Percentiles rank a stretch among this genome's conserved stretches.
phyloP scores from a whole-genome alignment of 371 early-diverging fungal species.

The Saksenaea vasiformis region DNA sequence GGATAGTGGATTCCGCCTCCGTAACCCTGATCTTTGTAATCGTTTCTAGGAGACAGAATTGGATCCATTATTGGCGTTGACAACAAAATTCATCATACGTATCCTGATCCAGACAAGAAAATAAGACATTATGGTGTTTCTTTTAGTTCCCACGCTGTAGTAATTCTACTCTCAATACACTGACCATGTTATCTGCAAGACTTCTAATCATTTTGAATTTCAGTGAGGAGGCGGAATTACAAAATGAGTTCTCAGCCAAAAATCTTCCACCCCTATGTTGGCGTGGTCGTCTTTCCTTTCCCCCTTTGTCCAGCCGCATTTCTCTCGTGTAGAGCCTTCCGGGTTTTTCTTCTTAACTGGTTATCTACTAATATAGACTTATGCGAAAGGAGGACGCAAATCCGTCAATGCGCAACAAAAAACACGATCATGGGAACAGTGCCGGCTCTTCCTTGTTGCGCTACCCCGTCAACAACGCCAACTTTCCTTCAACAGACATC shows the following conservation, averaged over 20 bases:
- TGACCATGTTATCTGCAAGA: no score
- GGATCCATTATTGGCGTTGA: no score
- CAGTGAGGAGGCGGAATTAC: neutral
- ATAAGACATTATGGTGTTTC: no score
- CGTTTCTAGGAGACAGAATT: no score
- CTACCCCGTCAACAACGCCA: neutral
- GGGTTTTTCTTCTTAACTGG: neutral
- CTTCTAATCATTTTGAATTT: no score
- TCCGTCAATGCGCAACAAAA: neutral
- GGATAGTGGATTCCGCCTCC: no score
- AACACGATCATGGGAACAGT: neutral
- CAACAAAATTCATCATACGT: no score
- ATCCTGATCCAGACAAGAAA: no score
- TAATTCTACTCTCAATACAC: no score
- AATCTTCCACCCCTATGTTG: neutral
- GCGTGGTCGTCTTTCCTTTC: neutral
- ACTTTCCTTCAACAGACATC: constrained; percentile 14
- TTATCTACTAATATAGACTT: neutral
- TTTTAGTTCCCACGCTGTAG: no score
- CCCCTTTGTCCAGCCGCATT: neutral
- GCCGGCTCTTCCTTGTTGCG: neutral
- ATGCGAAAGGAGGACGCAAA: constrained; percentile 11
- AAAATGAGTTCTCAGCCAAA: neutral
- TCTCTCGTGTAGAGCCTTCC: neutral
- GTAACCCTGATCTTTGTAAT: no score